A percentile compares a stretch with the other conserved stretches of the same genome.
Conservation (phyloP, 306 rosid genomes). For the Alnus glutinosa region DNA sequence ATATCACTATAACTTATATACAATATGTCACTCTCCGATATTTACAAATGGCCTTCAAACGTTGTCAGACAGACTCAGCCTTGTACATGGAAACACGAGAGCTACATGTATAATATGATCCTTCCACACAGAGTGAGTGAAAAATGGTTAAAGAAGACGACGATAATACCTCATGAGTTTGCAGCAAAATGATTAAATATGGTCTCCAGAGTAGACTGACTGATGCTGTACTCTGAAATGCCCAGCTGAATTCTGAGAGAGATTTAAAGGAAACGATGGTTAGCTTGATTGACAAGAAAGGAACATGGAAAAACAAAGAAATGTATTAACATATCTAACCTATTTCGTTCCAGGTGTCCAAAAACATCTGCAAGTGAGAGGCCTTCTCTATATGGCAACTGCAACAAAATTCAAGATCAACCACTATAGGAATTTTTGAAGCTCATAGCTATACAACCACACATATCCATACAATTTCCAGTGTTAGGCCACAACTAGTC, state of each 20-base stretch:
- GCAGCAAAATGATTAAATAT: conserved; percentile 95
- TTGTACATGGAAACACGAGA: background rate
- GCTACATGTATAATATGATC: conserved; percentile 6
- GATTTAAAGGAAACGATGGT: conserved; percentile 27
- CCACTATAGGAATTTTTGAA: background rate
- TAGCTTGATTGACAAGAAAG: conserved; percentile 4
- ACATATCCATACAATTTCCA: background rate
- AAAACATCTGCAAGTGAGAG: conserved; percentile 90
- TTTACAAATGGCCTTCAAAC: conserved; percentile 24
- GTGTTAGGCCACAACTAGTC: background rate
- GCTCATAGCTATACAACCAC: background rate
- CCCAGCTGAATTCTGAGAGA: conserved; percentile 56
- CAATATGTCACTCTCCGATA: conserved; percentile 13
- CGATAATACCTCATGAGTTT: conserved; percentile 42
- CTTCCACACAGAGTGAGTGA: background rate
- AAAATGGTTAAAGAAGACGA: conserved; percentile 5
- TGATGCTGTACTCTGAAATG: conserved; percentile 88
- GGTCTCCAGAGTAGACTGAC: conserved; percentile 90
- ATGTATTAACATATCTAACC: conserved; percentile 43
- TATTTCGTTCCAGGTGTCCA: conserved; percentile 76
- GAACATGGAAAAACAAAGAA: conserved; percentile 15
- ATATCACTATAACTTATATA: background rate
- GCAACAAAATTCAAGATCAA: conserved; percentile 30
- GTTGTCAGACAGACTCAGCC: background rate
- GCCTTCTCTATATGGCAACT: conserved; percentile 69